Base-by-base conservation (phyloP, 176 grass and related monocot species). In the Phyllostachys edulis region DNA sequence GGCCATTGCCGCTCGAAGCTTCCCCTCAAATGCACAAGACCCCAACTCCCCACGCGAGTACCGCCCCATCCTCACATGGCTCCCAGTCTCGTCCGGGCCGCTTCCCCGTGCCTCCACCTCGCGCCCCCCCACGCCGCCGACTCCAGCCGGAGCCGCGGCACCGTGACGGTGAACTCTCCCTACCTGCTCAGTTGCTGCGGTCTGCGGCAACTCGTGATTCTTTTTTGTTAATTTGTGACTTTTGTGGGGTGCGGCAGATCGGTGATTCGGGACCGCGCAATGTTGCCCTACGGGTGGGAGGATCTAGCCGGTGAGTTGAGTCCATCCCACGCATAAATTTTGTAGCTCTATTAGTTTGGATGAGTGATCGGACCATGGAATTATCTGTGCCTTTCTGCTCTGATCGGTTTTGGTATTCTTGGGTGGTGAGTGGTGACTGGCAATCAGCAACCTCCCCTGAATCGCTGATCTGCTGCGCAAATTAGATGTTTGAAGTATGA, bases 1-100 rank as follows among this genome's bases (percentile, higher is more conserved):
- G 78, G 85, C 94, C 88, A 64, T 82, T 85, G 88, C 86, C 85
- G 83, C 77, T 2, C 78, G 73, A 39, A 78, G 73, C 85, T 80
- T 44, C 56, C 21, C 67, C 16, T 82, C 90, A 87, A 82, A 90
- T 91, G 88, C 89, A 46, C 59, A 78, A 85, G 70, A 76, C 20
- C 90, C 61, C 78, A n/a, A 56, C n/a, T n/a, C n/a, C n/a, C n/a
- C n/a, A n/a, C n/a, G n/a, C n/a, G n/a, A n/a, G n/a, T n/a, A 51
- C 66, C 39, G 7, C 3, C 3, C 63, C 77, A 2, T 39, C 40
- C 24, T 9, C 77, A 23, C 68, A 67, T 90, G 81, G 81, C 89
- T 83, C 80, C 89, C 77, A 72, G 69, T 38, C 67, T 89, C 54
- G 85, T 92, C 69, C 82, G 91, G 46, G 38, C 77, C 81, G 85